Percentiles rank a stretch among this genome's conserved stretches.
Evolutionary conservation across 768 basidiomycete genomes (phyloP).

Genomic region (Rhodotorula kratochvilovae): DNA sequence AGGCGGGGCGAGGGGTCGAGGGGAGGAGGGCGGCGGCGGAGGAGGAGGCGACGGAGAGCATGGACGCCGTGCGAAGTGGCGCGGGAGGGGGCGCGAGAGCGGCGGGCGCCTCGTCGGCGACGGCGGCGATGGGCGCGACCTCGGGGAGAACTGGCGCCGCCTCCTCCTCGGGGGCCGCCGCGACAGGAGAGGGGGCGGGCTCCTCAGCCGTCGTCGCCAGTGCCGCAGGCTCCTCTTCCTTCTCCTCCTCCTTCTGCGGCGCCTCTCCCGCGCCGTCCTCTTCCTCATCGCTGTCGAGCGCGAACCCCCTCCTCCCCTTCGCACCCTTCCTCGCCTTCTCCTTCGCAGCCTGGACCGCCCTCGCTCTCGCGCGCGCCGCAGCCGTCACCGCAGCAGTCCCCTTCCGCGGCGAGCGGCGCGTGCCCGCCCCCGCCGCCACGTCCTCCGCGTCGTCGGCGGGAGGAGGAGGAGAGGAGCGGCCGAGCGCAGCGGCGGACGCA

Average conservation of each 20-base stretch:
- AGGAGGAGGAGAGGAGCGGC: neutral
- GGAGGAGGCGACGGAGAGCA: neutral
- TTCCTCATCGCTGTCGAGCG: constrained; percentile 11
- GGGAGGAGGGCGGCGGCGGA: neutral
- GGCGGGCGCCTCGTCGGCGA: neutral
- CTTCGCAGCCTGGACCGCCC: constrained; percentile 19
- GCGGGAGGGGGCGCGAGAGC: neutral
- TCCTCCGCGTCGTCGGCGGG: neutral
- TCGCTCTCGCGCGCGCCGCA: constrained; percentile 13
- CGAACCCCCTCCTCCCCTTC: neutral
- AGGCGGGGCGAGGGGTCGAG: constrained; percentile 2
- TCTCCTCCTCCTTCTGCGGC: neutral
- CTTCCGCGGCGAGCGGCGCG: constrained; percentile 1
- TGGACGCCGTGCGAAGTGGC: neutral
- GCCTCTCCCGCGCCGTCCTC: no score
- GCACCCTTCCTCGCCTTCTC: neutral
- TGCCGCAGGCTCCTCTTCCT: no score
- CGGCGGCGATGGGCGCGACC: neutral
- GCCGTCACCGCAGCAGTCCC: constrained; percentile 17
- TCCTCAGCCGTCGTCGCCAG: no score
- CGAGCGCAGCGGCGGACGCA: neutral
- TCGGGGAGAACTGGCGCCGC: neutral
- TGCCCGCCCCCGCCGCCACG: neutral
- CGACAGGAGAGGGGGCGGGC: no score
- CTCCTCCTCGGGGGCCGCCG: no score